phyloP scores from a whole-genome alignment of 1,139 yeast genomes.

The Lizanozyma gosingica region DNA sequence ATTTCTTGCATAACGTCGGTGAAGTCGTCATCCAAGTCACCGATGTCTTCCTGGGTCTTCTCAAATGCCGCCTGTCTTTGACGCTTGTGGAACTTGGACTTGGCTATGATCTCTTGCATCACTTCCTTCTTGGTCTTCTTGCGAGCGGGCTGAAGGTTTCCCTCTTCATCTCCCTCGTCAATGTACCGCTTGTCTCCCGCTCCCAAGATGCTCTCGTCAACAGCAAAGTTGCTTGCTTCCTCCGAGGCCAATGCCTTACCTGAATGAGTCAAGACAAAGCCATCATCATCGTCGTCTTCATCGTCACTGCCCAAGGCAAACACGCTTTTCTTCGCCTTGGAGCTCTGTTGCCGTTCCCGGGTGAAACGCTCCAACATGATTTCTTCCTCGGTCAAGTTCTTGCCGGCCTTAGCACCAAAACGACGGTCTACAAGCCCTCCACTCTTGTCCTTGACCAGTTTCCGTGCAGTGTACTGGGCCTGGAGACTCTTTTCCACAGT shows the following conservation, averaged over 20 bases:
- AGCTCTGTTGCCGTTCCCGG: constrained; percentile 64
- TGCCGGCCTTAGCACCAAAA: constrained; percentile 75
- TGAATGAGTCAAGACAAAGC: constrained; percentile 61
- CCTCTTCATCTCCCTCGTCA: constrained; percentile 30
- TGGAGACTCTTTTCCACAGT: constrained; percentile 70
- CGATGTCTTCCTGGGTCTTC: constrained; percentile 60
- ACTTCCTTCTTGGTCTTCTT: constrained; percentile 90
- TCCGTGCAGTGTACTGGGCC: constrained; percentile 58
- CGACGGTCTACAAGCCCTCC: constrained; percentile 82
- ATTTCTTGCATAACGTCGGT: constrained; percentile 64
- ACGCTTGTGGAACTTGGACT: constrained; percentile 81
- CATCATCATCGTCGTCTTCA: constrained; percentile 32
- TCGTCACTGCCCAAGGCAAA: constrained; percentile 65
- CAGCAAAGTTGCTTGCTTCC: constrained; percentile 22
- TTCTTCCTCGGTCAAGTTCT: constrained; percentile 70
- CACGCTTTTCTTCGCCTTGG: constrained; percentile 52
- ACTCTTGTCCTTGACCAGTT: constrained; percentile 51
- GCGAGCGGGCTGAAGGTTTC: constrained; percentile 33
- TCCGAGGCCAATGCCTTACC: constrained; percentile 60
- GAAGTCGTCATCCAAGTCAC: constrained; percentile 70
- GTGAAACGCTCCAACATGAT: constrained; percentile 94
- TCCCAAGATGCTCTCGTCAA: constrained; percentile 34
- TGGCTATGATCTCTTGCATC: constrained; percentile 94
- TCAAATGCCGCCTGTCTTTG: constrained; percentile 79
- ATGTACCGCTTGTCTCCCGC: constrained; percentile 16